A percentile compares a stretch with the other conserved stretches of the same genome.
These are phyloP conservation scores for Nitzschia sp. DNA, from an alignment of 108 stramenopile species.

Conservation along the genomic window DNA sequence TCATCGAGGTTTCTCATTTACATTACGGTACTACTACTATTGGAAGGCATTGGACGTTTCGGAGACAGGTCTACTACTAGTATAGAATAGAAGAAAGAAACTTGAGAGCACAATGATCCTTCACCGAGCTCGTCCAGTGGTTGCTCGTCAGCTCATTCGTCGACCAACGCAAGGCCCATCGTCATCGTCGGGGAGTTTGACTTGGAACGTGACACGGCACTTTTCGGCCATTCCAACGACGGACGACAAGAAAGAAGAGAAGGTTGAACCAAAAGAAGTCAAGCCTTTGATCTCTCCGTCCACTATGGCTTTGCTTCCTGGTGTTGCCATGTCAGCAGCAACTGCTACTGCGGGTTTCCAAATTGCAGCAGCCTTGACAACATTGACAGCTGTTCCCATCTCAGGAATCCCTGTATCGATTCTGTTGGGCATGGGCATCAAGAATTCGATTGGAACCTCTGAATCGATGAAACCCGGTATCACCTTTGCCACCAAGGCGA, in stretches of 20 bases:
- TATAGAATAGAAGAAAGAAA: no score
- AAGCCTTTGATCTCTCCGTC: background rate
- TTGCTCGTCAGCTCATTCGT: background rate
- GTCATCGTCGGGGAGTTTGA: background rate
- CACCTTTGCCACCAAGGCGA: conserved; percentile 52
- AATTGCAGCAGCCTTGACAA: conserved; percentile 30
- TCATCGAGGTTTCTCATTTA: no score
- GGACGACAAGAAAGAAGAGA: background rate
- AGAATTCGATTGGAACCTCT: conserved; percentile 32
- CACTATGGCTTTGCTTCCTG: conserved; percentile 32
- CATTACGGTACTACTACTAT: no score
- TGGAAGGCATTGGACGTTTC: no score
- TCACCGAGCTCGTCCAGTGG: background rate
- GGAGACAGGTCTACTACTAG: no score
- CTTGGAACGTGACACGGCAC: background rate
- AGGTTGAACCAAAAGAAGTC: background rate
- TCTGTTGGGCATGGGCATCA: conserved; percentile 47
- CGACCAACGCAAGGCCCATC: background rate
- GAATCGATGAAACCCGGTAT: conserved; percentile 44
- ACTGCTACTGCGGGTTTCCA: conserved; percentile 44
- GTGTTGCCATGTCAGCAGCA: conserved; percentile 39
- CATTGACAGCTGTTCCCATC: conserved; percentile 33
- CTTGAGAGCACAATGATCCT: background rate
- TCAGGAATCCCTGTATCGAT: conserved; percentile 62
- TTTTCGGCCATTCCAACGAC: conserved; percentile 2